Percentiles rank a stretch among this genome's conserved stretches.
Evolutionary conservation across 2,329 filamentous ascomycete genomes (phyloP).

Genomic region (Ambrosiella xylebori): DNA sequence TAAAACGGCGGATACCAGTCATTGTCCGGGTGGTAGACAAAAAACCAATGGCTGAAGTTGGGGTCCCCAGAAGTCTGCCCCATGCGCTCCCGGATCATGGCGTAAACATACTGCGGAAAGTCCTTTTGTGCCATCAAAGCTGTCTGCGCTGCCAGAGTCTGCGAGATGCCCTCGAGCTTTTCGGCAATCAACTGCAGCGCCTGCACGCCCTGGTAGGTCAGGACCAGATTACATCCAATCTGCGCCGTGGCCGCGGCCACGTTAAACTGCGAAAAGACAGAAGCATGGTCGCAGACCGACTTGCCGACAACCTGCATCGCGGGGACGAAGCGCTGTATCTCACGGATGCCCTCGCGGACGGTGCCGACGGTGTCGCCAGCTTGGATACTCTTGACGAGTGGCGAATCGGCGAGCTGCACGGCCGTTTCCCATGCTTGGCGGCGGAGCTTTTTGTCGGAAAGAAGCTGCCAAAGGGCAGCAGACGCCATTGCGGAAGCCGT

Average conservation of each 20-base stretch:
- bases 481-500: slow-evolving; percentile 12
- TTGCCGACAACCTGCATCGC: slow-evolving; percentile 22
- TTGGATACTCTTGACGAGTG: slow-evolving; percentile 11
- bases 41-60: slow-evolving; percentile 22
- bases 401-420: slow-evolving; percentile 11
- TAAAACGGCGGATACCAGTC: slow-evolving; percentile 26
- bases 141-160: slow-evolving; percentile 21
- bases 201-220: slow-evolving; percentile 22
- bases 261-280: slow-evolving; percentile 20
- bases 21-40: slow-evolving; percentile 25
- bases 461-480: slow-evolving; percentile 12
- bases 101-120: slow-evolving; percentile 22
- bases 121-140: slow-evolving; percentile 22
- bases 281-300: slow-evolving; percentile 20
- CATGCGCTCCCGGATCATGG: slow-evolving; percentile 22
- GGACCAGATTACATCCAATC: slow-evolving; percentile 21
- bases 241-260: slow-evolving; percentile 19
- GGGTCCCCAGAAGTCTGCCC: slow-evolving; percentile 19
- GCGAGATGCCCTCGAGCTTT: slow-evolving; percentile 20
- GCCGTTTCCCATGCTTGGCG: slow-evolving; percentile 13
- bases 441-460: slow-evolving; percentile 12
- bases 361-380: slow-evolving; percentile 12
- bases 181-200: slow-evolving; percentile 22
- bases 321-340: slow-evolving; percentile 17
- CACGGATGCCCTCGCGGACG: slow-evolving; percentile 10